Conservation (phyloP, 805 yeast species). For the Yarrowia deformans region DNA sequence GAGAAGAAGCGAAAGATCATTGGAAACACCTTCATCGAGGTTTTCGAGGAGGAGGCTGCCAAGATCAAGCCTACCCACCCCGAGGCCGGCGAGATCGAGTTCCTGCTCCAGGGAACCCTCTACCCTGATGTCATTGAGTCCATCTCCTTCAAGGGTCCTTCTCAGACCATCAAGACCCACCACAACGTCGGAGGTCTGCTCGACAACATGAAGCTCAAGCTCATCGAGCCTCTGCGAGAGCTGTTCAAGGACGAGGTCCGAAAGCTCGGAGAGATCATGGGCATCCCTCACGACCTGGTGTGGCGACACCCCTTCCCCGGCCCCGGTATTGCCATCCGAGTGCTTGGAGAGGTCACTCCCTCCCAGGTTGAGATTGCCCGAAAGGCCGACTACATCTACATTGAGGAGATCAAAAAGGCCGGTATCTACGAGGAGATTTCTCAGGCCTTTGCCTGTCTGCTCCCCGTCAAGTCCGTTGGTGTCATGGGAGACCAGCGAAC, state of each 20-base stretch:
- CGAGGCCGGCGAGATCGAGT: conserved; percentile 89
- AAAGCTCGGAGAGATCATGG: conserved; percentile 90
- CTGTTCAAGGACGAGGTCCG: conserved; percentile 99
- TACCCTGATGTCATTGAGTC: conserved; percentile 99
- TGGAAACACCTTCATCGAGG: conserved; percentile 97
- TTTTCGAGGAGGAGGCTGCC: conserved; percentile 95
- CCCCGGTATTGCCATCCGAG: conserved; percentile 99
- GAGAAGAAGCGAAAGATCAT: conserved; percentile 98
- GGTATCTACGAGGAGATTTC: conserved; percentile 92
- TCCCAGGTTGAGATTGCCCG: conserved; percentile 95
- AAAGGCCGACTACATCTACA: conserved; percentile 94
- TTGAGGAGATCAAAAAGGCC: conserved; percentile 92
- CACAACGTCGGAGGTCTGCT: conserved; percentile 98
- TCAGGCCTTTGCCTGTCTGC: conserved; percentile 96
- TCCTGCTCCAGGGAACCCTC: conserved; percentile 92
- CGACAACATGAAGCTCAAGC: conserved; percentile 97
- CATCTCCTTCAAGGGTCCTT: conserved; percentile 98
- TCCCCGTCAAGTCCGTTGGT: conserved; percentile 98
- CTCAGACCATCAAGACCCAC: conserved; percentile 98
- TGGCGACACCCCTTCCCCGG: conserved; percentile 99
- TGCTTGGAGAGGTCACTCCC: conserved; percentile 94
- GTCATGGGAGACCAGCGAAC: conserved; percentile 99
- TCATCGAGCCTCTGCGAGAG: conserved; percentile 98
- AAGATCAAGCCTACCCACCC: conserved; percentile 75
- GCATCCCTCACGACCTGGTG: conserved; percentile 94